Base-by-base conservation (phyloP, 495 filamentous ascomycete species). In the Podospora pseudocomata region DNA sequence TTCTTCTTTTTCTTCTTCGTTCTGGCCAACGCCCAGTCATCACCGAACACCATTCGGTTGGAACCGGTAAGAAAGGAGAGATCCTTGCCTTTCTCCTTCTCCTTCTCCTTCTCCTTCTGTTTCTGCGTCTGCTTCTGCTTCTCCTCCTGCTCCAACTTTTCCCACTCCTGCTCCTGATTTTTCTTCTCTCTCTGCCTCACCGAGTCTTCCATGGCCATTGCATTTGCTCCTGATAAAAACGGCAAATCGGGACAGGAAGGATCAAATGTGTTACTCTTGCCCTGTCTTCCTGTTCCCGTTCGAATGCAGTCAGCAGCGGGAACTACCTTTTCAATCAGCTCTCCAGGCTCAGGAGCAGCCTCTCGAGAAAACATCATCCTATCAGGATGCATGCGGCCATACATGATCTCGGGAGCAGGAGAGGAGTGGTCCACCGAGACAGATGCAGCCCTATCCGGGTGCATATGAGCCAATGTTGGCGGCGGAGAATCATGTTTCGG, bases 331-430 rank as follows among this genome's bases (percentile, higher is more conserved):
- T 26, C 49, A 0, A 49, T 49, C 39, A 49, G 15, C 39, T 49
- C 39, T 16, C 39, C 39, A 49, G 39, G 39, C 39, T 49, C 39
- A 49, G 15, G 55, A 58, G 55, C 23, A 58, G n/a, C 55, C 5
- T 58, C 55, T 7, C 55, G 62, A 16, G 66, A 69, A 28, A 73
- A 18, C 18, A 28, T 71, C 65, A 67, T 13, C 18, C 69, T 61
- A 55, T 75, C 71, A 11, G 73, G 71, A 61, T 75, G 71, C 61
- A 73, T 72, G 0, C 68, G 58, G 39, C 71, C 66, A 62, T 61
- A 63, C 19, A 3, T 32, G 7, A 16, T 59, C 28, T 62, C 30
- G 18, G 26, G 23, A 32, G 39, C 39, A 55, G 54, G 20, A 60
- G 56, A 58, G 9, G 64, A 27, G n/a, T 58, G 19, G 4, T 0